Base-by-base conservation (phyloP, 129 eudicot species). In the Arctium minus region DNA sequence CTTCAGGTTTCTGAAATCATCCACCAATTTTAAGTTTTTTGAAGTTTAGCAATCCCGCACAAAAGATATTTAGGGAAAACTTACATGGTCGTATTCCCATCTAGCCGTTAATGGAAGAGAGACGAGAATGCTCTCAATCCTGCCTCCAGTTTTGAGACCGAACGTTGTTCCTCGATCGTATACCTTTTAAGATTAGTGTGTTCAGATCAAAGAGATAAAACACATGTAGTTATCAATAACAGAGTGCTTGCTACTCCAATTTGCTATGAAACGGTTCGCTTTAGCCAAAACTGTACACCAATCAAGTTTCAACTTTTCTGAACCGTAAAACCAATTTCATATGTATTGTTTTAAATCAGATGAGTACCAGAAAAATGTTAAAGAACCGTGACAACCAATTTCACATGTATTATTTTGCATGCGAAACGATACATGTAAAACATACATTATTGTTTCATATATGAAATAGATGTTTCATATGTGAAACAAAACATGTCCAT, bases 71-170 rank as follows among this genome's bases (percentile, higher is more conserved):
- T 8, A 36, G 42, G 53, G 44, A 36, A 29, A 40, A 76, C 90
- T 90, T 86, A 96, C 99, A 78, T 96, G 99, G 92, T 90, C 99
- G 73, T 96, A 96, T 77, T 96, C 99, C 99, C 99, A 96, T 35
- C 99, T 92, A 73, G 98, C 98, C 78, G 97, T 87, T 44, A 96
- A 85, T 77, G 99, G 99, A 74, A 96, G 96, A 75, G 99, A 96
- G 75, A 96, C 99, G 29, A 96, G 98, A 74, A 96, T 96, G 82
- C 99, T 96, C 86, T 96, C 99, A 73, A 96, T 96, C 50, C 99
- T 87, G 13, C 99, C 99, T 75, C 99, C 99, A 5, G 99, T 96
- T 86, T 96, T 96, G 72, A 96, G 96, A 73, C 99, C 99, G 80
- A 96, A 96, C 75, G 99, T 96, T 46, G 99, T 96, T 80, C 99